Conservation (phyloP, 352 stramenopile species). For the Phytophthora pisi region DNA sequence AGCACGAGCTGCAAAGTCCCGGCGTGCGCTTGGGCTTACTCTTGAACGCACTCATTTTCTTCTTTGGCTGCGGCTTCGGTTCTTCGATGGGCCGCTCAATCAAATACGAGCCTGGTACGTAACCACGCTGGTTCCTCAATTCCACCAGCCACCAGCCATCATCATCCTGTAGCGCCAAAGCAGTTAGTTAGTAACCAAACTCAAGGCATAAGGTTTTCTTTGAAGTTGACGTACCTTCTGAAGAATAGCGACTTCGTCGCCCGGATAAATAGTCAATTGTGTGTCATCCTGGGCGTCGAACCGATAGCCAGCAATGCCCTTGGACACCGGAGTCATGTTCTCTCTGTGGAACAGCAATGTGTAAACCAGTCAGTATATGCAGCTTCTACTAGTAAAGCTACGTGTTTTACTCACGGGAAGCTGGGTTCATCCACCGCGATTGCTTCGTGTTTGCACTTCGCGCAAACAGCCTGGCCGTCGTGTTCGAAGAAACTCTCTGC, state of each 20-base stretch:
- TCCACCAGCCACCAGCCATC: constrained; percentile 88
- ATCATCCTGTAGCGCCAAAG: constrained; percentile 50
- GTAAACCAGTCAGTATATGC: background rate
- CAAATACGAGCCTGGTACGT: constrained; percentile 84
- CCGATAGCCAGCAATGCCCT: constrained; percentile 74
- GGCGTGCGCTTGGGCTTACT: constrained; percentile 42
- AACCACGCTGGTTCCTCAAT: constrained; percentile 67
- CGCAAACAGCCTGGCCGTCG: constrained; percentile 74
- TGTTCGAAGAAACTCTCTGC: constrained; percentile 88
- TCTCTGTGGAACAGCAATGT: constrained; percentile 34
- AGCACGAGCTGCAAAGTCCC: constrained; percentile 72
- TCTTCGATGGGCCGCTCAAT: constrained; percentile 69
- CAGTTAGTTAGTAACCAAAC: background rate
- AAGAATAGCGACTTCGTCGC: constrained; percentile 77
- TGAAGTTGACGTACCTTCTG: constrained; percentile 55
- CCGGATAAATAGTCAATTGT: constrained; percentile 82
- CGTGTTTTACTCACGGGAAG: constrained; percentile 44
- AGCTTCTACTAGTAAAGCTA: background rate
- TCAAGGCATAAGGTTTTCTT: background rate
- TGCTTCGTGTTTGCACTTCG: constrained; percentile 78
- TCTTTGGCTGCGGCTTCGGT: constrained; percentile 38
- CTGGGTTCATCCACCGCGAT: constrained; percentile 55
- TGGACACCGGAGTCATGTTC: constrained; percentile 53
- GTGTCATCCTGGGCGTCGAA: constrained; percentile 83
- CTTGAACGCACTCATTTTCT: constrained; percentile 39